These are phyloP conservation scores for Spergularia bocconei DNA, from an alignment of 148 eudicot genomes.

Conservation along the genomic window DNA sequence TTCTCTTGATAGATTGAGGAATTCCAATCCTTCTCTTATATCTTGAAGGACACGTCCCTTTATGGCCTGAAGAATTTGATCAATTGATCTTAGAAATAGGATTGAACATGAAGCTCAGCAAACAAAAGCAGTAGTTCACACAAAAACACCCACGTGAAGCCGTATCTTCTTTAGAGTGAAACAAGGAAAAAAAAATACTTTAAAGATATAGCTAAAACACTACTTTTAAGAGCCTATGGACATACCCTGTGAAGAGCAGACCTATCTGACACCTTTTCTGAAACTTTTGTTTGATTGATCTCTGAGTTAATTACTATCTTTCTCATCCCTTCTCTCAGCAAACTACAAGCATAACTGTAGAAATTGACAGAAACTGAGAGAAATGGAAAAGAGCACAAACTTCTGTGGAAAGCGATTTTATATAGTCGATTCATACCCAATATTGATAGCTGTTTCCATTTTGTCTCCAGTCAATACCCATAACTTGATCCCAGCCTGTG, in stretches of 20 bases:
- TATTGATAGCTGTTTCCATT: slow-evolving; percentile 72
- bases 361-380: not conserved
- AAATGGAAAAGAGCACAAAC: not conserved
- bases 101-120: not conserved
- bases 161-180: not conserved
- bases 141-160: not conserved
- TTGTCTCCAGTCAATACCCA: slow-evolving; percentile 78
- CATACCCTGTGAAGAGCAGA: slow-evolving; percentile 37
- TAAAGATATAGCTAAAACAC: not conserved
- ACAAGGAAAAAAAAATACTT: not conserved
- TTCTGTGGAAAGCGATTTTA: not conserved
- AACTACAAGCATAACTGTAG: slow-evolving; percentile 59
- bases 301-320: slow-evolving; percentile 54
- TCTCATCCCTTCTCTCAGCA: slow-evolving; percentile 67
- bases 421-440: slow-evolving; percentile 38
- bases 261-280: slow-evolving; percentile 40
- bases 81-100: not conserved
- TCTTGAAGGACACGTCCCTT: slow-evolving; percentile 43
- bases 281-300: slow-evolving; percentile 31
- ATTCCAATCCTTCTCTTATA: slow-evolving; percentile 43
- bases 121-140: slow-evolving; percentile 3
- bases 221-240: not conserved
- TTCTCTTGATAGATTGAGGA: slow-evolving; percentile 35
- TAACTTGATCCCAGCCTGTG: slow-evolving; percentile 62
- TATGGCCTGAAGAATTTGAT: slow-evolving; percentile 24